Conservation (phyloP, 176 grass and related monocot species). For the Avena sativa region DNA sequence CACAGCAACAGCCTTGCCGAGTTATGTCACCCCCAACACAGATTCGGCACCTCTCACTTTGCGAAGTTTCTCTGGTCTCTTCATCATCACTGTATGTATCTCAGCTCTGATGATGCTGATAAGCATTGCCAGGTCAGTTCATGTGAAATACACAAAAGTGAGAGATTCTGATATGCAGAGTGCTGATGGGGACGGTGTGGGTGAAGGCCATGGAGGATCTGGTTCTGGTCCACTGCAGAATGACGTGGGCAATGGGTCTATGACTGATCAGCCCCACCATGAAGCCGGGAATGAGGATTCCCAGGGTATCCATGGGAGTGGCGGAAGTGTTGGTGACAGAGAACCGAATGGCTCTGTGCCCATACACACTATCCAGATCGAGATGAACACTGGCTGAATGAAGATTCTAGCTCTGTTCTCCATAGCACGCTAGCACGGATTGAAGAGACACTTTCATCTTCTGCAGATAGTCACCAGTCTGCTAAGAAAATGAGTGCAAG, state of each 20-base stretch:
- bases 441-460: background rate
- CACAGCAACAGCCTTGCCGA: background rate
- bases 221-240: background rate
- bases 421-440: background rate
- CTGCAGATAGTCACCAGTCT: background rate
- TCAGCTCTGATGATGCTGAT: constrained; percentile 42
- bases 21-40: background rate
- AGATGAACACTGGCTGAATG: constrained; percentile 24
- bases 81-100: constrained; percentile 49
- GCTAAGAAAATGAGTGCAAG: background rate
- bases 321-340: background rate
- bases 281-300: background rate
- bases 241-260: background rate
- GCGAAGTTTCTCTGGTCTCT: constrained; percentile 58
- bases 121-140: background rate
- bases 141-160: constrained; percentile 30
- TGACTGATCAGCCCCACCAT: background rate
- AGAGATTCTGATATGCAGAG: background rate
- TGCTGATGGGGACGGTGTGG: background rate
- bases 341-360: background rate
- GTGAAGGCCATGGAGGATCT: background rate
- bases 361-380: background rate
- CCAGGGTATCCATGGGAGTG: background rate
- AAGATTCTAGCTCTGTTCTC: background rate
- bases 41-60: constrained; percentile 44